These are phyloP conservation scores for Dichomitus squalens DNA, from an alignment of 1,284 basidiomycete species.

Conservation along the genomic window DNA sequence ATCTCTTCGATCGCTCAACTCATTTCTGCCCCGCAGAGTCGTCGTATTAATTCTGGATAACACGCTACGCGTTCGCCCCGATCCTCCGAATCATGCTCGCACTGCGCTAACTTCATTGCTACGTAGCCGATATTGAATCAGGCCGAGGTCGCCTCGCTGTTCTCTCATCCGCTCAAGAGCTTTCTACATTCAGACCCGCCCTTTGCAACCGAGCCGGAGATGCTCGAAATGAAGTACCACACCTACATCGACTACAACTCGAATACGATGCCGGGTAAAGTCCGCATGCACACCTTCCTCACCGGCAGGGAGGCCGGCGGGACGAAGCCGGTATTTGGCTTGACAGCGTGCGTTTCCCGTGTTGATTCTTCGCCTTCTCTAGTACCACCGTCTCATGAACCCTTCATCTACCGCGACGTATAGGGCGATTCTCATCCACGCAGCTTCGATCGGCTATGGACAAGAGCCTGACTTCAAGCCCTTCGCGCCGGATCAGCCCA, in stretches of 20 bases:
- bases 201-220: slow-evolving; percentile 57
- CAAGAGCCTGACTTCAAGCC: slow-evolving; percentile 66
- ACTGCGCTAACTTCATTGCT: background rate
- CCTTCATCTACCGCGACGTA: background rate
- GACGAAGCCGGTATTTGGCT: slow-evolving; percentile 80
- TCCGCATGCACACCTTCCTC: slow-evolving; percentile 75
- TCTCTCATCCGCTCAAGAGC: slow-evolving; percentile 78
- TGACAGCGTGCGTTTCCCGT: slow-evolving; percentile 71
- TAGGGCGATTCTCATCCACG: slow-evolving; percentile 73
- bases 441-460: slow-evolving; percentile 68
- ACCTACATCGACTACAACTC: slow-evolving; percentile 59
- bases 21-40: slow-evolving; percentile 49
- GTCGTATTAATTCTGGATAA: slow-evolving; percentile 81
- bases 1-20: slow-evolving; percentile 1
- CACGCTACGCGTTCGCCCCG: slow-evolving; percentile 51
- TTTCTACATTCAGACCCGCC: slow-evolving; percentile 71
- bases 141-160: slow-evolving; percentile 76
- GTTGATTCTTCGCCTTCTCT: background rate
- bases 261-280: slow-evolving; percentile 38
- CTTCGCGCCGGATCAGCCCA: slow-evolving; percentile 55
- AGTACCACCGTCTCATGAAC: background rate
- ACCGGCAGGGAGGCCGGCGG: slow-evolving; percentile 82
- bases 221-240: slow-evolving; percentile 66
- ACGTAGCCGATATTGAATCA: slow-evolving; percentile 76
- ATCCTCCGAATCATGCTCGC: background rate